Conservation (phyloP, 371 early-diverging fungal species). For the Mucor saturninus region DNA sequence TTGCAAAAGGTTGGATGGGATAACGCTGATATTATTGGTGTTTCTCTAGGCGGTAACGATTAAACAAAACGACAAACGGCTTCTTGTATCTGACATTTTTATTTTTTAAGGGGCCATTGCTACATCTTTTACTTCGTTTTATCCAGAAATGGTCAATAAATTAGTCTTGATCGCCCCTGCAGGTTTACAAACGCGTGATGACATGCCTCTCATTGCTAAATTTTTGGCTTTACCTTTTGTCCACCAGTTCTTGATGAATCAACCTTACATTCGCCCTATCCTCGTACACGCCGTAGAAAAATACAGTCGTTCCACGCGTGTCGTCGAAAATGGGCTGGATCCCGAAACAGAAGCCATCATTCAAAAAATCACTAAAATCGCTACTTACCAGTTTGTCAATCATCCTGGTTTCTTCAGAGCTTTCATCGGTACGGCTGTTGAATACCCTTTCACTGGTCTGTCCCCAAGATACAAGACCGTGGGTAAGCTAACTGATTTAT, state of each 20-base stretch:
- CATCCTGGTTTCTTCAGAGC: conserved; percentile 57
- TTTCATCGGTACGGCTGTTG: conserved; percentile 42
- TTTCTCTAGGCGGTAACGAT: conserved; percentile 52
- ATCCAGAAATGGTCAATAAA: conserved; percentile 54
- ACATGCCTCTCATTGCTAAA: conserved; percentile 38
- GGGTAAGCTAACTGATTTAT: conserved; percentile 27
- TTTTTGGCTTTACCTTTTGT: conserved; percentile 23
- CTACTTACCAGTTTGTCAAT: conserved; percentile 40
- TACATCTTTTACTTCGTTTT: conserved; percentile 53
- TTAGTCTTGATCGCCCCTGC: conserved; percentile 61
- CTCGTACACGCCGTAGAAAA: not conserved
- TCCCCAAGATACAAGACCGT: conserved; percentile 38
- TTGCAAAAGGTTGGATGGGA: conserved; percentile 64
- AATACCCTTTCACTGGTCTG: conserved; percentile 45
- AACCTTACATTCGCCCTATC: conserved; percentile 26
- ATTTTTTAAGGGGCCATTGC: conserved; percentile 46
- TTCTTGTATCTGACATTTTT: no score
- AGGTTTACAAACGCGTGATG: conserved; percentile 45
- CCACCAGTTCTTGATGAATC: conserved; percentile 16
- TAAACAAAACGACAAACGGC: no score
- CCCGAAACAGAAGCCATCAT: conserved; percentile 1
- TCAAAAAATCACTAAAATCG: conserved; percentile 10
- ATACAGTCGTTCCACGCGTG: conserved; percentile 7
- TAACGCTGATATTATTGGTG: conserved; percentile 47
- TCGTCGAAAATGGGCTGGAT: conserved; percentile 3